Evolutionary conservation across 2,329 filamentous ascomycete genomes (phyloP).

Genomic region (Neoscytalidium dimidiatum): DNA sequence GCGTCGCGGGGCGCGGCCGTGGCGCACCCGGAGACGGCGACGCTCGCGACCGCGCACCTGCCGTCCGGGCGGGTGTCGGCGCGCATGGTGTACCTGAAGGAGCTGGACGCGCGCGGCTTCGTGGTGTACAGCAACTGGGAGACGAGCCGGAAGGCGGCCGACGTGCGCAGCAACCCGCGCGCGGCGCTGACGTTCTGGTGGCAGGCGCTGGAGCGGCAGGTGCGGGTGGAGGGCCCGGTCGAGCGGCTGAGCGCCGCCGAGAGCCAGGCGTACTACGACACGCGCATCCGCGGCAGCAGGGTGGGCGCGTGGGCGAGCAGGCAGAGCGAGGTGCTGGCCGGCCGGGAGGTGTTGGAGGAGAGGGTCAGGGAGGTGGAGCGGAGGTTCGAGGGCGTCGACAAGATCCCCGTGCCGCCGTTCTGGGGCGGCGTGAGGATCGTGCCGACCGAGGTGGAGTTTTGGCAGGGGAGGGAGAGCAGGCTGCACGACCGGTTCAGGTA

Average conservation of each 20-base stretch:
- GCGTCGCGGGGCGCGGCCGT: conserved; percentile 61
- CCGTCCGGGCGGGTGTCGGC: conserved; percentile 83
- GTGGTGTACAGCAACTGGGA: conserved; percentile 94
- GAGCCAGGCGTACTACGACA: conserved; percentile 67
- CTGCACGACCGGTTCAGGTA: conserved; percentile 95
- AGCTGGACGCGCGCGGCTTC: conserved; percentile 80
- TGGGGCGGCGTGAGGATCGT: conserved; percentile 91
- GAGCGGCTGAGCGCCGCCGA: conserved; percentile 70
- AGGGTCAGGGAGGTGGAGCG: conserved; percentile 77
- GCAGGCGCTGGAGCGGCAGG: conserved; percentile 82
- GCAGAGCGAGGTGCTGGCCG: conserved; percentile 76
- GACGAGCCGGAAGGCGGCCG: conserved; percentile 68
- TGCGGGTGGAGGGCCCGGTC: conserved; percentile 79
- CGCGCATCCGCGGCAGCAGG: conserved; percentile 73
- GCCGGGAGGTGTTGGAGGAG: conserved; percentile 71
- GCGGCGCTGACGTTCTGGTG: conserved; percentile 90
- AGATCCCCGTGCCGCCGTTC: conserved; percentile 88
- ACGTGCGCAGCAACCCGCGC: conserved; percentile 72
- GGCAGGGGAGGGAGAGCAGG: conserved; percentile 86
- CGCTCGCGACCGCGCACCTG: conserved; percentile 79
- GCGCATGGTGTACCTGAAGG: conserved; percentile 92
- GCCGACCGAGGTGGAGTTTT: conserved; percentile 90
- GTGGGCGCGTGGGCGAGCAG: conserved; percentile 92
- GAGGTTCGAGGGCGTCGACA: conserved; percentile 71
- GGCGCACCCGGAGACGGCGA: conserved; percentile 83